Conservation (phyloP, 306 rosid species). For the Purshia tridentata region DNA sequence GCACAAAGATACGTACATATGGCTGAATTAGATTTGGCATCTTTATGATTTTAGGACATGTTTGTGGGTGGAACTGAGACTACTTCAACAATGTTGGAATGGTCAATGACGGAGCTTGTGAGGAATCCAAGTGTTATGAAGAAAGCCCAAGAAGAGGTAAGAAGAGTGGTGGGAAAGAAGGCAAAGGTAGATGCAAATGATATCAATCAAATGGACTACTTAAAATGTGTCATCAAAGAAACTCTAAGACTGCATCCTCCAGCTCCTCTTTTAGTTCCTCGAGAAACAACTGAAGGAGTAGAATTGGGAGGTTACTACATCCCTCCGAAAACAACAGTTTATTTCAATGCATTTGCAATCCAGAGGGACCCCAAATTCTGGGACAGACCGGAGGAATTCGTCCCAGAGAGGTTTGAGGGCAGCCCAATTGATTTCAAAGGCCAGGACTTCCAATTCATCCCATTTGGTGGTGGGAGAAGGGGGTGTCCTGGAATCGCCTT, state of each 20-base stretch:
- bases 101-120: slow-evolving; percentile 52
- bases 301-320: slow-evolving; percentile 44
- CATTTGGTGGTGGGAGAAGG: too few relatives aligned
- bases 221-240: slow-evolving; percentile 53
- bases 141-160: slow-evolving; percentile 58
- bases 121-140: slow-evolving; percentile 45
- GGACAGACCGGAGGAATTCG: too few relatives aligned
- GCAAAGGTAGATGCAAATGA: slow-evolving; percentile 34
- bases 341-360: too few relatives aligned
- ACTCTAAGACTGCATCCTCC: slow-evolving; percentile 53
- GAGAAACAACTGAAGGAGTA: slow-evolving; percentile 24
- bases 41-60: slow-evolving; percentile 49
- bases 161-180: slow-evolving; percentile 47
- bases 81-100: slow-evolving; percentile 29
- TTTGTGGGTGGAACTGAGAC: slow-evolving; percentile 42
- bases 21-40: neutral
- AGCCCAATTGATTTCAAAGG: too few relatives aligned
- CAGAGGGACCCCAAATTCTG: too few relatives aligned
- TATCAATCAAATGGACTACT: slow-evolving; percentile 41
- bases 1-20: neutral
- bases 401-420: too few relatives aligned
- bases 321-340: slow-evolving; percentile 34
- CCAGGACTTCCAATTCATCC: too few relatives aligned
- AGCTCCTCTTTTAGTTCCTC: slow-evolving; percentile 35
- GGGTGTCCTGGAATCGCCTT: too few relatives aligned